These are phyloP conservation scores for Coriaria nepalensis DNA, from an alignment of 306 rosid species.

Conservation along the genomic window DNA sequence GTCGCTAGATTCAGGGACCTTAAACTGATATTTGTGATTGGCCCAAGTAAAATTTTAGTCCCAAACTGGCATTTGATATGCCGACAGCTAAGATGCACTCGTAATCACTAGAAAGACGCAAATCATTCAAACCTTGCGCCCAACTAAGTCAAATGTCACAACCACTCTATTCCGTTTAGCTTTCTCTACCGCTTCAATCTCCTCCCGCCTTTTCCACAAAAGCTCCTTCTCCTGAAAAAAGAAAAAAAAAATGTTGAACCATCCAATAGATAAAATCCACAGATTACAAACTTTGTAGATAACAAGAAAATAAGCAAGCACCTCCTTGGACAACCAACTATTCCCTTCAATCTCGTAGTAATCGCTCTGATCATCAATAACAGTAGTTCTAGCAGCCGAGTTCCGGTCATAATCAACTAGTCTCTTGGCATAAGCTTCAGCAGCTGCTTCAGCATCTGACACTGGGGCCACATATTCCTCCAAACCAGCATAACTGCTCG, in stretches of 20 bases:
- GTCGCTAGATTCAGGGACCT: no score
- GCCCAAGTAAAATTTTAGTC: no score
- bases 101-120: no score
- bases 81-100: no score
- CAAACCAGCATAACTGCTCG: conserved; percentile 81
- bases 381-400: conserved; percentile 91
- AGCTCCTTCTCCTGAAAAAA: conserved; percentile 69
- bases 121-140: conserved; percentile 63
- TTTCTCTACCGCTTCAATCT: conserved; percentile 81
- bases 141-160: conserved; percentile 87
- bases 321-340: conserved; percentile 88
- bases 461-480: conserved; percentile 50
- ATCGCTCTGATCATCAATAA: conserved; percentile 95
- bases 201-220: conserved; percentile 69
- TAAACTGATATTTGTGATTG: no score
- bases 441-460: conserved; percentile 67
- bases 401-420: conserved; percentile 82
- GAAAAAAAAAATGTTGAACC: no score
- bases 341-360: conserved; percentile 93
- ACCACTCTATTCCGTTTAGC: conserved; percentile 72
- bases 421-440: conserved; percentile 90
- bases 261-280: background rate
- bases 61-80: no score
- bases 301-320: conserved; percentile 11
- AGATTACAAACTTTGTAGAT: no score